Base-by-base conservation (phyloP, 768 basidiomycete species). In the Amanita brunnescens region DNA sequence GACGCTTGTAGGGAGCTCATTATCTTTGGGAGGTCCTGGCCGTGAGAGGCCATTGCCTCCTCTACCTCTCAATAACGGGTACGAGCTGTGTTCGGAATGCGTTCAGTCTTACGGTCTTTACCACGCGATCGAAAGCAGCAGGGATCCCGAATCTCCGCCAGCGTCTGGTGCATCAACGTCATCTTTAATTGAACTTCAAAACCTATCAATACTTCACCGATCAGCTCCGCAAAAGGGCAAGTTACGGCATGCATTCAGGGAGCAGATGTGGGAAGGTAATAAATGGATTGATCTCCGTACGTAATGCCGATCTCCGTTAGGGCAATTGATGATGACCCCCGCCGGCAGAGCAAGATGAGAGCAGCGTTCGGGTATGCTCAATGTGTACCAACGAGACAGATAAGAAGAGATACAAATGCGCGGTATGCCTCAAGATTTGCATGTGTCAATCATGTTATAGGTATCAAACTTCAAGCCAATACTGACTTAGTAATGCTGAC, bases 251-350 rank as follows among this genome's bases (percentile, higher is more conserved):
- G 85, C 88, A 1, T 97, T 87, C 62, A 66, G 79, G 39, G 93
- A 95, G 67, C 88, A 88, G 64, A 75, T 87, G 2, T 96, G 93
- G 94, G 83, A 83, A 1, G 77, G 76, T 29, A 68, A 70, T 37
- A 87, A 89, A 1, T 96, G 94, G 94, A 82, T 82, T 52, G 88
- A 92, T 61, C 83, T 96, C 47, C 89, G 92, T 92, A 61, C 55
- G 86, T 76, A 39, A 41, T 41, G 32, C 34, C 39, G 30, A 35
- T 16, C 32, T 39, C 29, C 40, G n/a, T 30, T 23, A 18, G 29
- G 10, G 49, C 51, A 13, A 26, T 24, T 6, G 38, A 32, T 51
- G 5, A 51, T 20, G 47, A 39, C n/a, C 3, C 12, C 18, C 37
- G 4, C 38, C 2, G 24, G 42, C 34, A 74, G 69, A 72, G 73